Base-by-base conservation (phyloP, 495 filamentous ascomycete species). In the Penicillium goetzii region DNA sequence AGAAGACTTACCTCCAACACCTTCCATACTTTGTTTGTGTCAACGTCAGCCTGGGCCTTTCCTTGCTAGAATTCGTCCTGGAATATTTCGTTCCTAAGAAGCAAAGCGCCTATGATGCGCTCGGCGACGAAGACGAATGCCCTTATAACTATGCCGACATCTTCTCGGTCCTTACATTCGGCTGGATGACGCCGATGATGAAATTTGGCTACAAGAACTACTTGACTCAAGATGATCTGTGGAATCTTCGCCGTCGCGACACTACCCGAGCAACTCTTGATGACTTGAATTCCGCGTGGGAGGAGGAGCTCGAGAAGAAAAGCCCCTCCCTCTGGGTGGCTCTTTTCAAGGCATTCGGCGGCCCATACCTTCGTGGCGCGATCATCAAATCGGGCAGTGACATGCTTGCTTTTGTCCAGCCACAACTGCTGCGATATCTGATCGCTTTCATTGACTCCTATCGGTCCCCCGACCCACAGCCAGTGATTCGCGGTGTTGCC, bases 161-260 rank as follows among this genome's bases (percentile, higher is more conserved):
- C 50, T 98, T 98, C 78, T 97, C 94, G 11, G 86, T 91, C 41
- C 85, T 99, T 33, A 96, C 94, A 11, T 99, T 99, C 73, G 86
- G 90, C 60, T 99, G 96, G 96, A 97, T 99, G 92, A 99, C 96
- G 0, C 92, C 94, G 17, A 77, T 98, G 85, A 99, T 99, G 96
- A 92, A 89, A 68, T 88, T 89, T 77, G 96, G 96, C 19, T 97
- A 99, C 76, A 90, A 88, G 68, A 86, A 92, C 58, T 99, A 84
- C 71, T 82, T 99, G 56, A 97, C 92, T 6, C 94, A 99, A 76
- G 92, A 99, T 62, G 95, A 99, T 76, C 84, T 99, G 51, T 99
- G 95, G 95, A 94, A 90, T 66, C 83, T 99, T 41, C 86, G 94
- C 15, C 88, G 85, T 61, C 82, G 83, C 55, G 93, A 97, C 74